Percentiles rank a stretch among this genome's conserved stretches.
Evolutionary conservation across 768 basidiomycete genomes (phyloP).

Genomic region (Lentinus brumalis): DNA sequence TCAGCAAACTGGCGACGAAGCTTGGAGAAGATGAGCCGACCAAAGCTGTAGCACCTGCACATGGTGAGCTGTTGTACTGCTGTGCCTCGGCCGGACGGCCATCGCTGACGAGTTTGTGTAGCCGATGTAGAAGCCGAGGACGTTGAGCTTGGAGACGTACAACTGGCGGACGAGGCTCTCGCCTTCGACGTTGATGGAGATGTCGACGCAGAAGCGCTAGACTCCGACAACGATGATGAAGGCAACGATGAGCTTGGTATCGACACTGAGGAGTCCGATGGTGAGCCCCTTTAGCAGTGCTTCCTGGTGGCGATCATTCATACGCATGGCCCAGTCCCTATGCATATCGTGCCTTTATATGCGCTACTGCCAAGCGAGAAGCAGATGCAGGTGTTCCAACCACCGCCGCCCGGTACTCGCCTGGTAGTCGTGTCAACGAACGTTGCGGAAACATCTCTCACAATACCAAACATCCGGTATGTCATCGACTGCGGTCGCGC

Average conservation of each 20-base stretch:
- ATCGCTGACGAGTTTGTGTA: conserved; percentile 25
- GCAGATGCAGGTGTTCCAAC: conserved; percentile 90
- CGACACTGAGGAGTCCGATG: conserved; percentile 66
- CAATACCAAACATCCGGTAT: conserved; percentile 96
- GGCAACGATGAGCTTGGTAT: conserved; percentile 59
- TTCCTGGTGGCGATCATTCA: not conserved
- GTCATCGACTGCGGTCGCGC: conserved; percentile 96
- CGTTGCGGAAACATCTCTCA: conserved; percentile 95
- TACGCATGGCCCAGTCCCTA: conserved; percentile 59
- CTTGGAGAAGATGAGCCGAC: conserved; percentile 4
- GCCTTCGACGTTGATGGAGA: conserved; percentile 72
- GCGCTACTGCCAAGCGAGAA: conserved; percentile 90
- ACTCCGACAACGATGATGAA: conserved; percentile 68
- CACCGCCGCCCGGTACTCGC: conserved; percentile 78
- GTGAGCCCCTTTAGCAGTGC: conserved; percentile 44
- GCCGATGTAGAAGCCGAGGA: conserved; percentile 84
- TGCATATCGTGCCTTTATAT: conserved; percentile 94
- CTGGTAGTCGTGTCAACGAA: conserved; percentile 96
- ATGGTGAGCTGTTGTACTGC: conserved; percentile 41
- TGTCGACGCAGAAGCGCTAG: conserved; percentile 73
- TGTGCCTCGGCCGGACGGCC: not conserved
- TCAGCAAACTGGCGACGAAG: conserved; percentile 4
- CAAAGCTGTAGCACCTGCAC: conserved; percentile 41
- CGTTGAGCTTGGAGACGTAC: conserved; percentile 60
- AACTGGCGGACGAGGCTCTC: conserved; percentile 45